Conservation (phyloP, 163 green algal species). For the Chlamydomonas reinhardtii region DNA sequence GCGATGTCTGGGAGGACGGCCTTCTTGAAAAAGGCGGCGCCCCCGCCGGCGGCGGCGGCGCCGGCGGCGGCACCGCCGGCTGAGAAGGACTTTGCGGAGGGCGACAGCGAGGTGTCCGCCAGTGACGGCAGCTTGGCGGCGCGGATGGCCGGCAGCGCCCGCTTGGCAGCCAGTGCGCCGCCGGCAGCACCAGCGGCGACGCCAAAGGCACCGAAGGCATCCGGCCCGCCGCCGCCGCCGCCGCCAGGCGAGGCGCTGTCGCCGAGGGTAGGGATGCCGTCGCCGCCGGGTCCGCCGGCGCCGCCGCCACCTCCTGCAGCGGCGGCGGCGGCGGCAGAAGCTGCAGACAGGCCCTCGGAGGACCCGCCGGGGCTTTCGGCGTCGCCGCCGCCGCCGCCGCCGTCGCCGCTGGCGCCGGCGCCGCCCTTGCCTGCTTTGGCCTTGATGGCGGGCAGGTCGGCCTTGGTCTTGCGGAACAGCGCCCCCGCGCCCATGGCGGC, state of each 20-base stretch:
- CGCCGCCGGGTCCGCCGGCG: too few relatives aligned
- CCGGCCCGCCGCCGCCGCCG: too few relatives aligned
- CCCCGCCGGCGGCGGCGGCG: neutral
- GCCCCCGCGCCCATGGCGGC: neutral
- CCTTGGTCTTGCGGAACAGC: slow-evolving; percentile 23
- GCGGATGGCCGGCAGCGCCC: neutral
- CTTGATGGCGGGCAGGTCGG: neutral
- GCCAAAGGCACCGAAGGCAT: too few relatives aligned
- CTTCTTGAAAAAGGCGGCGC: neutral
- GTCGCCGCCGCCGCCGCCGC: too few relatives aligned
- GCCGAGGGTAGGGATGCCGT: too few relatives aligned
- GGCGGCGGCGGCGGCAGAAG: too few relatives aligned
- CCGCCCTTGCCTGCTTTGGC: neutral
- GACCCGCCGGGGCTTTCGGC: neutral
- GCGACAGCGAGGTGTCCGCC: neutral
- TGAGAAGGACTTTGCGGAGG: too few relatives aligned
- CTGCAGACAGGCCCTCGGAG: too few relatives aligned
- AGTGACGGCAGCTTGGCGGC: neutral
- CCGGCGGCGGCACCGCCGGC: neutral
- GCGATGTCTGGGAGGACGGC: neutral
- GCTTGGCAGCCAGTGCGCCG: slow-evolving; percentile 2
- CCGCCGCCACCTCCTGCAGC: too few relatives aligned
- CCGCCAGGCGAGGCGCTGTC: too few relatives aligned
- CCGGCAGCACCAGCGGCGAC: too few relatives aligned
- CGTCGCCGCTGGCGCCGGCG: too few relatives aligned